phyloP scores from a whole-genome alignment of 1,284 basidiomycete species.

The Microbotryum saponariae region DNA sequence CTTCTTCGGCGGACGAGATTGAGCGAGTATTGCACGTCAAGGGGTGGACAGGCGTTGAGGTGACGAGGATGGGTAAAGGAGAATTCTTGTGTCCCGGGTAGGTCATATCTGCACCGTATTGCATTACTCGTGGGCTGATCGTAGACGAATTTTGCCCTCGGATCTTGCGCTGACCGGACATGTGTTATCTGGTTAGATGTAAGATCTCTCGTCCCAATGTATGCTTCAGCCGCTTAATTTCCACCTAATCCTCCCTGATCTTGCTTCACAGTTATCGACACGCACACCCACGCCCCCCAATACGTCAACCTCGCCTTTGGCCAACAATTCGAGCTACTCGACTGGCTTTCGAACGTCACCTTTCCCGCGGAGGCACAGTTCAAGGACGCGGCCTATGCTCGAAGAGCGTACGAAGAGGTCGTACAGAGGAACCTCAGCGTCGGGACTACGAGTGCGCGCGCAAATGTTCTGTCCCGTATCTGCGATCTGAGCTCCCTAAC shows the following conservation, averaged over 20 bases:
- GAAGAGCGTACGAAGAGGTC: conserved; percentile 60
- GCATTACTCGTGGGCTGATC: no score
- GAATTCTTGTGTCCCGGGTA: conserved; percentile 78
- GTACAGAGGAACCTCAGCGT: conserved; percentile 65
- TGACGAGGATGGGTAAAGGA: conserved; percentile 53
- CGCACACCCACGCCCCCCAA: conserved; percentile 37
- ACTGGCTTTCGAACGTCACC: conserved; percentile 76
- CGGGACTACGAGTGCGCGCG: conserved; percentile 54
- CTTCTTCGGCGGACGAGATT: conserved; percentile 46
- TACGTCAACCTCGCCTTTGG: conserved; percentile 35
- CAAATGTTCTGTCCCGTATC: neutral
- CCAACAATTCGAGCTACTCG: conserved; percentile 60
- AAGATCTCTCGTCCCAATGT: no score
- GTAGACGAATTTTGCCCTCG: no score
- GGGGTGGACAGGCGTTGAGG: conserved; percentile 39
- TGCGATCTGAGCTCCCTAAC: conserved; percentile 1
- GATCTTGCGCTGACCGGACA: no score
- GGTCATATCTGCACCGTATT: neutral
- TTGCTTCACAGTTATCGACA: conserved; percentile 49
- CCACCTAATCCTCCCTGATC: neutral
- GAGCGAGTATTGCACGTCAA: conserved; percentile 42
- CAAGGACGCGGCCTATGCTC: conserved; percentile 62
- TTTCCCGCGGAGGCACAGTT: conserved; percentile 85
- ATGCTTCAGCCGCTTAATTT: no score
- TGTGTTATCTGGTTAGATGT: no score